Evolutionary conservation across 2,329 filamentous ascomycete species (phyloP).

Genomic region (Grosmannia clavigera): DNA sequence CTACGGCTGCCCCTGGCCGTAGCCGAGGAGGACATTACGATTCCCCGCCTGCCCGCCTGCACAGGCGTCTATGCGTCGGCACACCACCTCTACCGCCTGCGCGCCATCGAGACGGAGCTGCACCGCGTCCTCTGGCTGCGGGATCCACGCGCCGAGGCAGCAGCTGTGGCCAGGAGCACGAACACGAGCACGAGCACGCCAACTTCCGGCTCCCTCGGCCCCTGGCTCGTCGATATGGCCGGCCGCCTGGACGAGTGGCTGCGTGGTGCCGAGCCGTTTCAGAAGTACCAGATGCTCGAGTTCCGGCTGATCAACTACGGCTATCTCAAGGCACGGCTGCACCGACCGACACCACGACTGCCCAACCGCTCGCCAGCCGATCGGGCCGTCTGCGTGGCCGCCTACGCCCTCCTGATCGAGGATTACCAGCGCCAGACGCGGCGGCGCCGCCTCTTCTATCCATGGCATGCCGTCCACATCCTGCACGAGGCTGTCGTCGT

Average conservation of each 20-base stretch:
- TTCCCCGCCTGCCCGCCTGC: background rate
- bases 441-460: background rate
- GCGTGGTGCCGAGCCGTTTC: background rate
- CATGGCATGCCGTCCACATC: conserved; percentile 1
- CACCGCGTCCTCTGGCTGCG: conserved; percentile 2
- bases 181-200: background rate
- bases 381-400: background rate
- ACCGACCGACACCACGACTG: background rate
- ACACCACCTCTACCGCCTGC: background rate
- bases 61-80: background rate
- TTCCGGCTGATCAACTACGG: background rate
- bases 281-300: background rate
- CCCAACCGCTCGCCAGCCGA: background rate
- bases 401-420: conserved; percentile 1
- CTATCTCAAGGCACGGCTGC: background rate
- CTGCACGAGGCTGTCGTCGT: background rate
- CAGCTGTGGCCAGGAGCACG: background rate
- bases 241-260: background rate
- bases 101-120: background rate
- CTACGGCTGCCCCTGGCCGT: background rate
- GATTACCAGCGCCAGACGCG: conserved; percentile 2
- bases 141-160: background rate
- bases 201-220: background rate
- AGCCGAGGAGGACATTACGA: background rate
- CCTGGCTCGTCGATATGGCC: background rate